These are phyloP conservation scores for Paecilomyces variotii DNA, from an alignment of 2,329 filamentous ascomycete genomes.

Conservation along the genomic window DNA sequence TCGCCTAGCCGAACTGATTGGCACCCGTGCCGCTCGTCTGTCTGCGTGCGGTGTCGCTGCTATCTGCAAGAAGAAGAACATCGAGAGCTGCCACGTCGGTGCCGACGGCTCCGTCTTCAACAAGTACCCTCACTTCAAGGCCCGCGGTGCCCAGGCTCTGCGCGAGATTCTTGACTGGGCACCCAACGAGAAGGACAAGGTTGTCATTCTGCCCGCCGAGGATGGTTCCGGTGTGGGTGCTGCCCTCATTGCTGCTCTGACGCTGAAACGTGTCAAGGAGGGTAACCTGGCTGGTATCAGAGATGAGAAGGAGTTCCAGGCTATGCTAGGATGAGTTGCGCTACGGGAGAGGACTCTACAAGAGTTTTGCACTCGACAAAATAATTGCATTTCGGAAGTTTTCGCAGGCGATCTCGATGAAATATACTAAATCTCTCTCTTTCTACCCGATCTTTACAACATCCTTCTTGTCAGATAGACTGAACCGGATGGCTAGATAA, in stretches of 20 bases:
- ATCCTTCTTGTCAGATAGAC: neutral
- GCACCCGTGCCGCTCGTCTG: conserved; percentile 84
- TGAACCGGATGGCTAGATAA: neutral
- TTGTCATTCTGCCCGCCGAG: conserved; percentile 83
- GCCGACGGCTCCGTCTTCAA: conserved; percentile 98
- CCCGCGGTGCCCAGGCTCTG: conserved; percentile 77
- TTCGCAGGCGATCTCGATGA: neutral
- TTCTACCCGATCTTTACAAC: neutral
- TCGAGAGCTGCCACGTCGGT: conserved; percentile 81
- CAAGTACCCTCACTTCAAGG: conserved; percentile 98
- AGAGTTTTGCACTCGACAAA: neutral
- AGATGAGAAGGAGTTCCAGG: conserved; percentile 36
- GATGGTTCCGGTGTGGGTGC: conserved; percentile 97
- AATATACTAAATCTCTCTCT: neutral
- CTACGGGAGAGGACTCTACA: neutral
- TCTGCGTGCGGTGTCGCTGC: conserved; percentile 92
- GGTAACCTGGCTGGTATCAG: conserved; percentile 53
- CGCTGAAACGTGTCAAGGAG: conserved; percentile 53
- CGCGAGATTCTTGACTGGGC: conserved; percentile 96
- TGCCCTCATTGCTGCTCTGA: conserved; percentile 76
- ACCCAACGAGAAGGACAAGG: conserved; percentile 72
- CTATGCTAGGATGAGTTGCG: conserved; percentile 14
- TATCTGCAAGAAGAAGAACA: conserved; percentile 93
- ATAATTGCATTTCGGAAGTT: neutral
- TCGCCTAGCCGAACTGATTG: conserved; percentile 85